Percentiles rank a stretch among this genome's conserved stretches.
phyloP scores from a whole-genome alignment of 176 grass and related monocot genomes.

The Ampelocalamus luodianensis region DNA sequence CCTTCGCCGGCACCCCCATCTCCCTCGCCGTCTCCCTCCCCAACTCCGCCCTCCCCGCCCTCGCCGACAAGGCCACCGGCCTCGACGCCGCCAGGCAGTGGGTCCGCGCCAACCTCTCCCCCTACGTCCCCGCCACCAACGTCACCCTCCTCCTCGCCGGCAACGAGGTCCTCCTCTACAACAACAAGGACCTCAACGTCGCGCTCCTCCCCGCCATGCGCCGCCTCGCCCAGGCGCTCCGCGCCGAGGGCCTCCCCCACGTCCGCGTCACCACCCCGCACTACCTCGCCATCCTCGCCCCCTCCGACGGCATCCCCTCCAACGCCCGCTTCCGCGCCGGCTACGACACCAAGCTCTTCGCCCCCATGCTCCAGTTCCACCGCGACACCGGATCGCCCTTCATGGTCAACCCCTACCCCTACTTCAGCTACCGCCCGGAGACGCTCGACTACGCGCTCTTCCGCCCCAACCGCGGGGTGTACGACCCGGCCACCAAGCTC shows the following conservation, averaged over 20 bases:
- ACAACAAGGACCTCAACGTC: constrained; percentile 36
- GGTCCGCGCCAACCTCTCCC: constrained; percentile 69
- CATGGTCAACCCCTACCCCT: constrained; percentile 89
- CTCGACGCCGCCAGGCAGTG: constrained; percentile 50
- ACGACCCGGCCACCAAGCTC: constrained; percentile 54
- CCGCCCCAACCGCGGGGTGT: constrained; percentile 61
- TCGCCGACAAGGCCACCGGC: constrained; percentile 46
- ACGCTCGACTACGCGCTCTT: constrained; percentile 77
- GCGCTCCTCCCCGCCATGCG: constrained; percentile 76
- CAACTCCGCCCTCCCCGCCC: constrained; percentile 55
- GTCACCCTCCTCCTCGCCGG: constrained; percentile 72
- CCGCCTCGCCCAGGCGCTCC: constrained; percentile 53
- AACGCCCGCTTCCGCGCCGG: constrained; percentile 47
- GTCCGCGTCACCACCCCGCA: constrained; percentile 81
- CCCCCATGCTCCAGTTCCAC: constrained; percentile 81
- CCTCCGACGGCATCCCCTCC: constrained; percentile 69
- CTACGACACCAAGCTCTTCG: constrained; percentile 53
- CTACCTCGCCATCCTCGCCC: constrained; percentile 70
- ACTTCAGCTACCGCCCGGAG: constrained; percentile 69
- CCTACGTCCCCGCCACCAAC: constrained; percentile 62
- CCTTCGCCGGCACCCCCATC: constrained; percentile 64
- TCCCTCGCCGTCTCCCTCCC: constrained; percentile 64
- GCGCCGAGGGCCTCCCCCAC: constrained; percentile 21
- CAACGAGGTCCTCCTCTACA: constrained; percentile 71
- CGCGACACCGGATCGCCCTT: constrained; percentile 53